Evolutionary conservation across 495 filamentous ascomycete species (phyloP), one percentile per base, ranked within the genome.

Genomic region (Amphirosellinia nigrospora): DNA sequence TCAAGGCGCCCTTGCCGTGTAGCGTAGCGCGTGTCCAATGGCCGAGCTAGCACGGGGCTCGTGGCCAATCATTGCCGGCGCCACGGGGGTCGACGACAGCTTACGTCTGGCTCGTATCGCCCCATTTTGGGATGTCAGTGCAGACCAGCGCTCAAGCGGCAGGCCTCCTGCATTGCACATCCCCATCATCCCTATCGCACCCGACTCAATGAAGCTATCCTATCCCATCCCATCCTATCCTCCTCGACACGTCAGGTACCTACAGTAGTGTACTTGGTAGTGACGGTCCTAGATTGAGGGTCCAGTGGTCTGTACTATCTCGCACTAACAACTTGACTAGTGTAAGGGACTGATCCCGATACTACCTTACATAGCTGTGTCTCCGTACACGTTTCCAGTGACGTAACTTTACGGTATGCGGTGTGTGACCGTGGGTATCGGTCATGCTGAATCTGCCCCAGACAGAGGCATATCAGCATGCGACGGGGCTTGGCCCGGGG

Each of bases 31-130:
- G 41, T 4, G 46, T 65, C 45, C 45, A 52, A 53, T 52, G n/a
- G 32, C 4, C 45, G 19, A 38, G 30, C n/a, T 32, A 46, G n/a
- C 5, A 7, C 13, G 63, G 21, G 46, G 19, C 63, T 15, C 63
- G 63, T 53, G 63, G 63, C 63, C 63, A 65, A 65, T 65, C 63
- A 53, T 16, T 28, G 8, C 34, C 32, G 32, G 9, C 32, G 46
- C 34, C 34, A 11, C 32, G n/a, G 63, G 34, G 63, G 34, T 32
- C 28, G 28, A 39, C 19, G 34, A n/a, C 28, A 19, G 63, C 45
- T 65, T 23, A 65, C 46, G 30, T 65, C 19, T 32, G 30, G 23
- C 55, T 38, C 55, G 55, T 58, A 58, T 58, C 55, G 32, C 30
- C 55, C 55, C 16, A 21, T 58, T 15, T 21, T 58, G 30, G 30